phyloP scores from a whole-genome alignment of 2,329 filamentous ascomycete species.

The Chaetomium olivaceum region DNA sequence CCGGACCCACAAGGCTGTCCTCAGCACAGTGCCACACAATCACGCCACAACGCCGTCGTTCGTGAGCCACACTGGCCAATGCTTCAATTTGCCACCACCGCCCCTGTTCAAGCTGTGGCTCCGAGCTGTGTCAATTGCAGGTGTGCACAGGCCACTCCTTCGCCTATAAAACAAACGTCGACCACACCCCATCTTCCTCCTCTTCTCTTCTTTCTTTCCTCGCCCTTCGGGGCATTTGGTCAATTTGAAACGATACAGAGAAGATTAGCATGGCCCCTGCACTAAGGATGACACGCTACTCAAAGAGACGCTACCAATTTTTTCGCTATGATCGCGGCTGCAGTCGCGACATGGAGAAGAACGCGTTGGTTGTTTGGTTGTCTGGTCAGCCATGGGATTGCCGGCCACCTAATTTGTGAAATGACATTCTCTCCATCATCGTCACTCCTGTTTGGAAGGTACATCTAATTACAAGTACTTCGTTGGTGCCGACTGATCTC shows the following conservation, averaged over 20 bases:
- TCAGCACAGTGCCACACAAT: neutral
- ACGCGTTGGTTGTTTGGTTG: neutral
- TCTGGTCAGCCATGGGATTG: neutral
- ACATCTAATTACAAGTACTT: too few species aligned
- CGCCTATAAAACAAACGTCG: conserved; percentile 22
- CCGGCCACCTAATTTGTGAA: neutral
- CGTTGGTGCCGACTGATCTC: too few species aligned
- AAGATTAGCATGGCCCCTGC: conserved; percentile 82
- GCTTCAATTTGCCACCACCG: neutral
- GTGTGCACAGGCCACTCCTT: conserved; percentile 27
- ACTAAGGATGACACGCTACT: conserved; percentile 90
- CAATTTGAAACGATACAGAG: conserved; percentile 54
- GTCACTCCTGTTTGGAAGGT: too few species aligned
- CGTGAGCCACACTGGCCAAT: neutral
- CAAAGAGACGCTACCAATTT: conserved; percentile 70
- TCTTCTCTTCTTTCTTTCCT: conserved; percentile 31
- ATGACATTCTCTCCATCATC: too few species aligned
- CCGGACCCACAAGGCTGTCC: neutral
- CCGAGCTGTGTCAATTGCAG: conserved; percentile 20
- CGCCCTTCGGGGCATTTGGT: conserved; percentile 36
- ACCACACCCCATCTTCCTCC: conserved; percentile 19
- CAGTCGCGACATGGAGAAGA: conserved; percentile 33
- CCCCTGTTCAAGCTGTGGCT: neutral
- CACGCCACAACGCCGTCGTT: neutral
- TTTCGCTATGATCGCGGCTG: conserved; percentile 44